Evolutionary conservation across 2,329 filamentous ascomycete genomes (phyloP).

Genomic region (Aspergillus melleus): DNA sequence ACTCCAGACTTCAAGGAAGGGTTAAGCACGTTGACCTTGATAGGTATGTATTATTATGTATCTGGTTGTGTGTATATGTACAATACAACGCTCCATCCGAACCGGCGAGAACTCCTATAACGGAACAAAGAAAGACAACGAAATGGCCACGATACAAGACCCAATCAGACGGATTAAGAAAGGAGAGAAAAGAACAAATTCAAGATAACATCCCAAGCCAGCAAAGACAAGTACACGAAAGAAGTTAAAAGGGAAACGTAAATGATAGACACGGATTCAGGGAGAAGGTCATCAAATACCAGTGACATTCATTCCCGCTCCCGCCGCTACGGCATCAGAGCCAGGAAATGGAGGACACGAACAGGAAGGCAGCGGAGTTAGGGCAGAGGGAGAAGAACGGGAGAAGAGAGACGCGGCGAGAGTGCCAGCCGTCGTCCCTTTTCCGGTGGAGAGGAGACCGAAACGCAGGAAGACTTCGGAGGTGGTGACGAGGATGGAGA

Average conservation of each 20-base stretch:
- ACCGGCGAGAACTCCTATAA: background rate
- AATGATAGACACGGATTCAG: too few species aligned
- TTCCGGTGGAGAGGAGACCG: conserved; percentile 59
- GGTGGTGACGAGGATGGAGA: conserved; percentile 88
- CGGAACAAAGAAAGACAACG: background rate
- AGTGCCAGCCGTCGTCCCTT: conserved; percentile 19
- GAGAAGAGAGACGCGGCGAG: conserved; percentile 18
- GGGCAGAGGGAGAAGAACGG: conserved; percentile 9
- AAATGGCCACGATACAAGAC: too few species aligned
- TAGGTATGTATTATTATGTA: background rate
- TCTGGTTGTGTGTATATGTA: background rate
- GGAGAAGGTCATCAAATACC: background rate
- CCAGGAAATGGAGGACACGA: background rate
- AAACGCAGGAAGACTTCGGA: conserved; percentile 88
- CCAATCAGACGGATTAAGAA: too few species aligned
- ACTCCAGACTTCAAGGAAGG: too few species aligned
- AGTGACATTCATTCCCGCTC: background rate
- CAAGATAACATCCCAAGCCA: too few species aligned
- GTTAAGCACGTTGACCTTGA: too few species aligned
- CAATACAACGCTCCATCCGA: background rate
- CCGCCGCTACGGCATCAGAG: background rate
- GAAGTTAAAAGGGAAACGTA: background rate
- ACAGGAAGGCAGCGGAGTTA: background rate
- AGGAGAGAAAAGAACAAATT: background rate
- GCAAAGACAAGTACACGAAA: background rate